A percentile compares a stretch with the other conserved stretches of the same genome.
Evolutionary conservation across 345 rosid species (phyloP).

Genomic region (Murraya paniculata): DNA sequence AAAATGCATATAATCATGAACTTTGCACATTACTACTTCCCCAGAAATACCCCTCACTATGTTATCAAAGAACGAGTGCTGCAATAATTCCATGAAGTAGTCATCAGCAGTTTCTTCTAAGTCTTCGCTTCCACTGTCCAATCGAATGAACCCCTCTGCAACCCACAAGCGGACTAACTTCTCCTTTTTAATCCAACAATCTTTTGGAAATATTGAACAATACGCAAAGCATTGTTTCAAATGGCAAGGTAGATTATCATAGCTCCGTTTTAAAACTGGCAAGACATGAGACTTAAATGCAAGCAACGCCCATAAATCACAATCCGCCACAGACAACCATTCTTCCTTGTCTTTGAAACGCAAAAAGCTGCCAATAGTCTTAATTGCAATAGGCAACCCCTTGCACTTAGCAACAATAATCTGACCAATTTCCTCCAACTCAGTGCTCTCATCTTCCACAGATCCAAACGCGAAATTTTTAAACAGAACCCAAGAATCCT

Average conservation of each 20-base stretch:
- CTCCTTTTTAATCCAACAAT: slow-evolving; percentile 18
- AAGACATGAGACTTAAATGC: slow-evolving; percentile 12
- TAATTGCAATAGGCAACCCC: slow-evolving; percentile 22
- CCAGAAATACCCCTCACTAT: slow-evolving; percentile 1
- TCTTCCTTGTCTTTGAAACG: not conserved
- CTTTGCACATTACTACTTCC: not conserved
- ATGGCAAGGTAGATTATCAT: slow-evolving; percentile 20
- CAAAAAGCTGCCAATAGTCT: slow-evolving; percentile 14
- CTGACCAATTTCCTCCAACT: slow-evolving; percentile 10
- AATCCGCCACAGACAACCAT: slow-evolving; percentile 2
- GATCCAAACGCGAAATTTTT: slow-evolving; percentile 3
- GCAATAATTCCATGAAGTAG: slow-evolving; percentile 18
- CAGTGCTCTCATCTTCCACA: not conserved
- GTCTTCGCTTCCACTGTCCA: not conserved
- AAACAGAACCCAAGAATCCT: slow-evolving; percentile 21
- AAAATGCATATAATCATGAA: slow-evolving; percentile 9
- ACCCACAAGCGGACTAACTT: slow-evolving; percentile 25
- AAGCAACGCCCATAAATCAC: slow-evolving; percentile 9
- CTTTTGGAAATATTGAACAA: slow-evolving; percentile 25
- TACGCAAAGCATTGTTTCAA: slow-evolving; percentile 23
- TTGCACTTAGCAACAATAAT: slow-evolving; percentile 13
- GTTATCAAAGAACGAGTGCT: slow-evolving; percentile 12
- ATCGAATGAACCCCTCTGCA: slow-evolving; percentile 22
- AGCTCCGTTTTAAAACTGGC: slow-evolving; percentile 18
- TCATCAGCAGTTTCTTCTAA: slow-evolving; percentile 19